These are phyloP conservation scores for Melastoma malabathricum DNA, from an alignment of 345 rosid species.

Conservation along the genomic window DNA sequence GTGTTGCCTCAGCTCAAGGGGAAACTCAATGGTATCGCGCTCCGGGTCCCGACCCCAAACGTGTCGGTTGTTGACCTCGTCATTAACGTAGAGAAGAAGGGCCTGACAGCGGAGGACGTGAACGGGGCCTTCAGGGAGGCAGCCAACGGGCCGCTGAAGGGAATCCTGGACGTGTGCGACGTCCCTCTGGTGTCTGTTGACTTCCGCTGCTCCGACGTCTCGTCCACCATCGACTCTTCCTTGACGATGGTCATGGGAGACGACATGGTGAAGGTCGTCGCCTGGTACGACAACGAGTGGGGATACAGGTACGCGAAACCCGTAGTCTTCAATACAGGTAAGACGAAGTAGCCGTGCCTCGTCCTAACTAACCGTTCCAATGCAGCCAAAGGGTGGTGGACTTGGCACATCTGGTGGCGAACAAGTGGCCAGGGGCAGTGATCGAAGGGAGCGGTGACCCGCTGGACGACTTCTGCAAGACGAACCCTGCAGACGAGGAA, in stretches of 20 bases:
- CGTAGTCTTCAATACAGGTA: background rate
- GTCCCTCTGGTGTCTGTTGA: constrained; percentile 82
- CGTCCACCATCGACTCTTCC: constrained; percentile 86
- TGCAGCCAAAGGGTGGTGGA: constrained; percentile 96
- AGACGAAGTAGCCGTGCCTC: background rate
- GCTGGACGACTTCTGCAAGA: constrained; percentile 85
- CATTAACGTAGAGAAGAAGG: constrained; percentile 75
- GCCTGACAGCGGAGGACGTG: constrained; percentile 72
- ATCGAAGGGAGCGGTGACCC: constrained; percentile 72
- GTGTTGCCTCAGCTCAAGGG: constrained; percentile 96
- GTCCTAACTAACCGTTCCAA: background rate
- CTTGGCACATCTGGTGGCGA: constrained; percentile 85
- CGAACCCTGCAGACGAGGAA: constrained; percentile 74
- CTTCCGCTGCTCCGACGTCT: constrained; percentile 86
- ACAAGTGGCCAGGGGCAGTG: constrained; percentile 64
- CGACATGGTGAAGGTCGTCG: constrained; percentile 94
- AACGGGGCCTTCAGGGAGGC: constrained; percentile 90
- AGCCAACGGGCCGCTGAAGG: constrained; percentile 75
- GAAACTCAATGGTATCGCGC: constrained; percentile 93
- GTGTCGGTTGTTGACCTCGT: constrained; percentile 94
- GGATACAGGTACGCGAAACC: constrained; percentile 60
- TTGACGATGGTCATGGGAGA: constrained; percentile 98
- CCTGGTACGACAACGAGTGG: constrained; percentile 99
- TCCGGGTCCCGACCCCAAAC: constrained; percentile 97
- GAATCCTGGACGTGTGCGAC: constrained; percentile 74